phyloP scores from a whole-genome alignment of 148 eudicot species.

The Dianthus caryophyllus region DNA sequence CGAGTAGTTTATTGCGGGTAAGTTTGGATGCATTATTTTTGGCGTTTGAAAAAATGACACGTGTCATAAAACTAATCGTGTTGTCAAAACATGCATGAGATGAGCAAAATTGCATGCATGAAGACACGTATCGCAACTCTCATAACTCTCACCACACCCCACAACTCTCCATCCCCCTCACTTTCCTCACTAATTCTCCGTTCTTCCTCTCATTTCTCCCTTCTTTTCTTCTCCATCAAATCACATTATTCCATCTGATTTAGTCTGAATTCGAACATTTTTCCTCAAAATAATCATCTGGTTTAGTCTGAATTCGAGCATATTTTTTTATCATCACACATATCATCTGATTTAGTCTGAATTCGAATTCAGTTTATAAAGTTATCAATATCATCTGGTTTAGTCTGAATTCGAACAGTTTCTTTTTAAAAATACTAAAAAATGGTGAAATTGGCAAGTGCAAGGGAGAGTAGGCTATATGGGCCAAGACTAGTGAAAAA shows the following conservation, averaged over 20 bases:
- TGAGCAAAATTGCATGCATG: conserved; percentile 18
- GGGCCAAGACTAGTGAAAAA: conserved; percentile 48
- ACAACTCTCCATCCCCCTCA: neutral
- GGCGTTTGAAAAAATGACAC: neutral
- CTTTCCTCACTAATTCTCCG: neutral
- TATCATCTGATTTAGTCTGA: too few relatives aligned
- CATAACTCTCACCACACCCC: neutral
- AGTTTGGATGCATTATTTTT: too few relatives aligned
- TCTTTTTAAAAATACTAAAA: neutral
- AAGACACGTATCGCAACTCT: conserved; percentile 19
- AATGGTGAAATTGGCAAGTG: conserved; percentile 87
- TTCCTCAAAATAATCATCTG: too few relatives aligned
- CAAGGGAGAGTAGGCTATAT: conserved; percentile 64
- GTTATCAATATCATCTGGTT: too few relatives aligned
- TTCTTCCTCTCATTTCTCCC: neutral
- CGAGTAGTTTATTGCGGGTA: too few relatives aligned
- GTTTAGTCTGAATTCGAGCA: too few relatives aligned
- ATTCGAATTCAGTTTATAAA: too few relatives aligned
- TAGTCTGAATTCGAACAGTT: too few relatives aligned
- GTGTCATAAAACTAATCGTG: neutral
- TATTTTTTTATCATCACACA: too few relatives aligned
- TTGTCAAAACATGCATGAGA: neutral
- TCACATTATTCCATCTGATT: neutral
- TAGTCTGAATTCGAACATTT: too few relatives aligned
- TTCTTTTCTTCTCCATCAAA: neutral